phyloP scores from a whole-genome alignment of 164 flowering plant genomes.

The Hamamelis virginiana region DNA sequence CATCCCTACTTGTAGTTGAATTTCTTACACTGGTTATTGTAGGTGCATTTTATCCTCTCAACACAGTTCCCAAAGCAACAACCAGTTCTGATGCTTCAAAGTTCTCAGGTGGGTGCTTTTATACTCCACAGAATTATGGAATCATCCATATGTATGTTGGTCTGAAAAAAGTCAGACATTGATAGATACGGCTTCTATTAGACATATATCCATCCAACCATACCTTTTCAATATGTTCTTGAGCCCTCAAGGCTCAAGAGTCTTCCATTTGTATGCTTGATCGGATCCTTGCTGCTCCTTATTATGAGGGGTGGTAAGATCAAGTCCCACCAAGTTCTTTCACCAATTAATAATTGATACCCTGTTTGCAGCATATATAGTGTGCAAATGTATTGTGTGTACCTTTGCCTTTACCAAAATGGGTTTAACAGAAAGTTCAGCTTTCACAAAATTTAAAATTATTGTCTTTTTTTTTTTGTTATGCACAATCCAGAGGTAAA shows the following conservation, averaged over 20 bases:
- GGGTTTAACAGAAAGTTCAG: too few relatives aligned
- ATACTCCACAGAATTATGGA: background rate
- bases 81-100: constrained; percentile 70
- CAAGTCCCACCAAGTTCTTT: too few relatives aligned
- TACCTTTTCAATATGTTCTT: background rate
- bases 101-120: constrained; percentile 61
- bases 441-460: too few relatives aligned
- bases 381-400: too few relatives aligned
- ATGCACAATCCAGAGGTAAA: too few relatives aligned
- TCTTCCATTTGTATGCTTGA: background rate
- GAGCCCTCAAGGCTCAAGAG: background rate
- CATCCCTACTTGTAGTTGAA: background rate
- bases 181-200: background rate
- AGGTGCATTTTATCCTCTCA: constrained; percentile 69
- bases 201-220: background rate
- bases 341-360: too few relatives aligned
- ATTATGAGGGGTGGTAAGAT: too few relatives aligned
- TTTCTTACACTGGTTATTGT: constrained; percentile 11
- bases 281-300: background rate
- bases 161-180: background rate
- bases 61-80: constrained; percentile 88
- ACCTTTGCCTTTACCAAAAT: too few relatives aligned
- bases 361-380: too few relatives aligned
- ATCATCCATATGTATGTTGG: background rate
- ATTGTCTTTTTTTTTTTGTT: too few relatives aligned